Evolutionary conservation across 2,329 filamentous ascomycete species (phyloP), one percentile per base, ranked within the genome.

Genomic region (Thelonectria rubi): DNA sequence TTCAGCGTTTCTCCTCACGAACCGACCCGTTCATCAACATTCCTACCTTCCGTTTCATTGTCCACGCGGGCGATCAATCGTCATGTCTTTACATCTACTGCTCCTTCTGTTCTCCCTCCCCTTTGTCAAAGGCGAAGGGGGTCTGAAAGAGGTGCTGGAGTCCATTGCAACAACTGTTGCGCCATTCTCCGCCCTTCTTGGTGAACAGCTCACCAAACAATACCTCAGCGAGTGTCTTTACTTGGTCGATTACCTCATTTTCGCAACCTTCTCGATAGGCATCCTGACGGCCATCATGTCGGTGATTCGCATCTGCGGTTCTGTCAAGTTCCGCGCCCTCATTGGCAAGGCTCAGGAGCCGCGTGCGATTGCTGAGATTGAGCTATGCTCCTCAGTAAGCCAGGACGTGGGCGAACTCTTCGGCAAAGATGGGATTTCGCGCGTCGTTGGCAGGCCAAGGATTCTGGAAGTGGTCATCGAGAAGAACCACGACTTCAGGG

Each of bases 371-470:
- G 74, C 68, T 0, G 79, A 82, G 52, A 66, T 72, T 0, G 79
- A 82, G 43, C 58, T 82, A 1, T 78, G 76, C 65, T 74, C 78
- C 0, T 81, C 78, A 0, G 81, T 78, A 0, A 76, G 72, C 3
- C 63, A 61, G 0, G 74, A 79, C 32, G 76, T 79, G 3, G 37
- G 53, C 15, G 53, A 55, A 47, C 61, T 80, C 0, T 80, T 65
- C 60, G 71, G 74, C 47, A 73, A 72, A 1, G 69, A 72, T 1
- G 69, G 68, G 5, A 72, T 79, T 17, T 61, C 69, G 5, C 69
- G 77, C 4, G 69, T 75, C 0, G 60, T 79, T 34, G 76, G 77
- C 0, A 66, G 69, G 1, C 72, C 75, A 0, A 70, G 72, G 26
- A 65, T 79, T 3, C 63, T 77, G 3, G 73, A 77, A 14, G 12